Percentiles rank a stretch among this genome's conserved stretches.
phyloP scores from a whole-genome alignment of 768 basidiomycete species.

The Coprinopsis marcescibilis region DNA sequence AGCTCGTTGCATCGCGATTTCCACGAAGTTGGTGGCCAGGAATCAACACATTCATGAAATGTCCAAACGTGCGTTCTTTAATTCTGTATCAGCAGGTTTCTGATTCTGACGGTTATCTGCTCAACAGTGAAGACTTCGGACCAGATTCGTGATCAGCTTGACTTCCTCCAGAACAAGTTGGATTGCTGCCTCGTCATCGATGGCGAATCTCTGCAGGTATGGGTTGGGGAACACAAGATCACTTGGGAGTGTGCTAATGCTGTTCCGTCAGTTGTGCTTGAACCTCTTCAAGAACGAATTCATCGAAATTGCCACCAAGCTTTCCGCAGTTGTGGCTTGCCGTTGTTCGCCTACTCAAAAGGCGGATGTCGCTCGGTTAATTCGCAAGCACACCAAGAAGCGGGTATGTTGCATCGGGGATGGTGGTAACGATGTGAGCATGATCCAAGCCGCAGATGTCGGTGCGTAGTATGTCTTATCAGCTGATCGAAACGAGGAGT shows the following conservation, averaged over 20 bases:
- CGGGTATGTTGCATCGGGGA: slow-evolving; percentile 98
- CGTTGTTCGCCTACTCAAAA: slow-evolving; percentile 99
- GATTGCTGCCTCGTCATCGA: slow-evolving; percentile 99
- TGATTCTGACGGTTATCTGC: slow-evolving; percentile 6
- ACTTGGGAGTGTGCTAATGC: neutral
- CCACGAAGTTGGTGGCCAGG: slow-evolving; percentile 90
- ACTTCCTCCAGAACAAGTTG: slow-evolving; percentile 88
- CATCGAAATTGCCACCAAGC: slow-evolving; percentile 91
- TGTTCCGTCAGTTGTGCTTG: slow-evolving; percentile 65
- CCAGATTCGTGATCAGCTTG: slow-evolving; percentile 80
- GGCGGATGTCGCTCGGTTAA: slow-evolving; percentile 93
- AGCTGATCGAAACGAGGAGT: too few species aligned
- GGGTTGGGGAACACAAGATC: too few species aligned
- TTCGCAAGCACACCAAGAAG: slow-evolving; percentile 86
- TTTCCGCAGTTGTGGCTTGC: slow-evolving; percentile 95
- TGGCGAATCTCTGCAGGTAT: slow-evolving; percentile 89
- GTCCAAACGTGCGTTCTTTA: slow-evolving; percentile 67
- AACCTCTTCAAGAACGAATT: slow-evolving; percentile 91
- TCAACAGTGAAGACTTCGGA: slow-evolving; percentile 78
- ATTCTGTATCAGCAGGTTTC: slow-evolving; percentile 3
- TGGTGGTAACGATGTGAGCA: slow-evolving; percentile 98
- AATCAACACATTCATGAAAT: slow-evolving; percentile 98
- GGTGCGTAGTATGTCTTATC: too few species aligned
- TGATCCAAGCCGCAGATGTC: slow-evolving; percentile 99
- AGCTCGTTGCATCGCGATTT: slow-evolving; percentile 95